These are phyloP conservation scores for Cerioporus squamosus DNA, from an alignment of 1,284 basidiomycete species.

Conservation along the genomic window DNA sequence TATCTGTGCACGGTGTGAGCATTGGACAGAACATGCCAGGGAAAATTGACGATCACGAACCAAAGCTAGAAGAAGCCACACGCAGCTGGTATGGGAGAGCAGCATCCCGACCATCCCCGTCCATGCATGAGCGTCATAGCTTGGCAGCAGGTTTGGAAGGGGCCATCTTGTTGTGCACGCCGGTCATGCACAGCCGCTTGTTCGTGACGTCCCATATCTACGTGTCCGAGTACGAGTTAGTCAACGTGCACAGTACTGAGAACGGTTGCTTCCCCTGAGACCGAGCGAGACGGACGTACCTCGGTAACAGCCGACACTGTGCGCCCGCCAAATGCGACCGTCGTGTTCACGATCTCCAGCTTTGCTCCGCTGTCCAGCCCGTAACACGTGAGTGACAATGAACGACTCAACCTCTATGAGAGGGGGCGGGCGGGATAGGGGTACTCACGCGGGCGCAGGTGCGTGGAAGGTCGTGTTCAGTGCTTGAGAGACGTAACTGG, in stretches of 20 bases:
- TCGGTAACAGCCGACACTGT: constrained; percentile 49
- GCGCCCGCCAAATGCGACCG: constrained; percentile 45
- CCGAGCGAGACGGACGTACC: constrained; percentile 31
- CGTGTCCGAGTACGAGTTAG: background rate
- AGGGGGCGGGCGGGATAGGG: background rate
- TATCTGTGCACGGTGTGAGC: too few relatives aligned
- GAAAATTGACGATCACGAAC: too few relatives aligned
- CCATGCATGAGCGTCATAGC: constrained; percentile 1
- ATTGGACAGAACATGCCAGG: too few relatives aligned
- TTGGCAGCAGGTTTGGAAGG: constrained; percentile 8
- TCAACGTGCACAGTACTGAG: too few relatives aligned
- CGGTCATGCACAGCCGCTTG: constrained; percentile 46
- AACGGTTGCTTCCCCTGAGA: too few relatives aligned
- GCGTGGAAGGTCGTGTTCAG: constrained; percentile 54
- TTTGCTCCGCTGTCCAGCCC: constrained; percentile 43
- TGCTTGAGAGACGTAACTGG: constrained; percentile 49
- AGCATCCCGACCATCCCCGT: too few relatives aligned
- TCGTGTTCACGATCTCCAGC: constrained; percentile 46
- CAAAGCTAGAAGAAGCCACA: too few relatives aligned
- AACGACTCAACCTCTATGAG: background rate
- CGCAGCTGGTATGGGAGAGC: too few relatives aligned
- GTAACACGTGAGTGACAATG: background rate
- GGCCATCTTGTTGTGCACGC: constrained; percentile 43
- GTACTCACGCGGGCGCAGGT: constrained; percentile 40
- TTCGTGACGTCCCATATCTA: constrained; percentile 37